phyloP scores from a whole-genome alignment of 306 rosid genomes.

The Sechiopsis laciniata region DNA sequence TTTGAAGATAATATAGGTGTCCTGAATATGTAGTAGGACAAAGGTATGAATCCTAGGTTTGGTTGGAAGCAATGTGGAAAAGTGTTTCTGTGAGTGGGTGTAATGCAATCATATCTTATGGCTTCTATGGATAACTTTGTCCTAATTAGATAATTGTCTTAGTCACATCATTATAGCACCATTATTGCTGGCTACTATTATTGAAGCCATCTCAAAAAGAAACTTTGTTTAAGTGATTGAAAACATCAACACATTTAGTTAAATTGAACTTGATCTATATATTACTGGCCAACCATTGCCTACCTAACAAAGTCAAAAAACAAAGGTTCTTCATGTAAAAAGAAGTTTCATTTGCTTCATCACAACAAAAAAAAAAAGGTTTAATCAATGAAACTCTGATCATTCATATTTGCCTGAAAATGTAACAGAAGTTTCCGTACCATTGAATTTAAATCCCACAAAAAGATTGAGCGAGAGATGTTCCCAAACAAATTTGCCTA shows the following conservation, averaged over 20 bases:
- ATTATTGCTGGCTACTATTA: not conserved
- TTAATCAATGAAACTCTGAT: not conserved
- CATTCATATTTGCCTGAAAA: not conserved
- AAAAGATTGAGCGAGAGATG: not conserved
- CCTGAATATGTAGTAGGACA: too few species aligned
- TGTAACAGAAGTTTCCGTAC: too few species aligned
- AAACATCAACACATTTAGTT: not conserved
- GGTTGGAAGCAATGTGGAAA: not conserved
- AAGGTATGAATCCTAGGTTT: not conserved
- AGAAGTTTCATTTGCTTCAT: not conserved
- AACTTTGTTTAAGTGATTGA: not conserved
- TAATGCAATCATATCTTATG: constrained; percentile 14
- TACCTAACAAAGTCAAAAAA: too few species aligned
- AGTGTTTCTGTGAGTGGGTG: constrained; percentile 9
- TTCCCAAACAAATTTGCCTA: too few species aligned
- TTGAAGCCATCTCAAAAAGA: not conserved
- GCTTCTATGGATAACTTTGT: constrained; percentile 18
- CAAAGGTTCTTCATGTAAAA: not conserved
- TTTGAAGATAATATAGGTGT: too few species aligned
- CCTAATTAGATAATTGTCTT: not conserved
- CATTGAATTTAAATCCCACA: not conserved
- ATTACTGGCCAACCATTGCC: not conserved
- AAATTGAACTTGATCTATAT: not conserved
- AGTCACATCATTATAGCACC: not conserved
- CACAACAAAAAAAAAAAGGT: not conserved